A percentile compares a stretch with the other conserved stretches of the same genome.
These are phyloP conservation scores for Aurantiochytrium sp. DNA, from an alignment of 108 stramenopile species.

Conservation along the genomic window DNA sequence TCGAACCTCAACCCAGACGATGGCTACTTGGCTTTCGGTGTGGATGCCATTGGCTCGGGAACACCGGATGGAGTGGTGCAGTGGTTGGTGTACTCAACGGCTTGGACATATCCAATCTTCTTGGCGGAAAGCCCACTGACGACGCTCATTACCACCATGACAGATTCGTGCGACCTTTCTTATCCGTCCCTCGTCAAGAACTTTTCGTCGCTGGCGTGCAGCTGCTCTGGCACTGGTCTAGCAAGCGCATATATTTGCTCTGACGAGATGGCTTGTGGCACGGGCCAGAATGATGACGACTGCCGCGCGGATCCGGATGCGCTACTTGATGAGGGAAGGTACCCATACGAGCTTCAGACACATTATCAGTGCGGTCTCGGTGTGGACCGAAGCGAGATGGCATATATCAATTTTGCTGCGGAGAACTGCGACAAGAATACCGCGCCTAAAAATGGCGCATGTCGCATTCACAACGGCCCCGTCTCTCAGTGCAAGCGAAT, in stretches of 20 bases:
- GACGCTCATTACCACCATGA: neutral
- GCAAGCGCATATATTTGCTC: neutral
- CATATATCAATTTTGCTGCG: neutral
- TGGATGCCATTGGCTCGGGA: neutral
- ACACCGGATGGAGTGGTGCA: neutral
- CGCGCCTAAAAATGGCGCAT: neutral
- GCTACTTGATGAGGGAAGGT: neutral
- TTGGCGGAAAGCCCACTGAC: neutral
- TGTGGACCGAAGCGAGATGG: neutral
- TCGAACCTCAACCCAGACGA: neutral
- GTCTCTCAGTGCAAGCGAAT: neutral
- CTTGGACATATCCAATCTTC: neutral
- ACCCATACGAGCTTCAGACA: neutral
- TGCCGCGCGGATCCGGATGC: neutral
- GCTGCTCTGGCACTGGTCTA: neutral
- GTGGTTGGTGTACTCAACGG: neutral
- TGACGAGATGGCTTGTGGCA: neutral
- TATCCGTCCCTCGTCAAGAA: neutral
- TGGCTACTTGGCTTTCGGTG: neutral
- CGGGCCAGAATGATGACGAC: neutral
- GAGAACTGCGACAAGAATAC: neutral
- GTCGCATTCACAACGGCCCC: neutral
- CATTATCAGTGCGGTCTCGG: neutral
- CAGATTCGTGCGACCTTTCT: neutral
- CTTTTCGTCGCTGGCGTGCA: neutral